phyloP scores from a whole-genome alignment of 2,329 filamentous ascomycete species.

The Aspergillus sp. region DNA sequence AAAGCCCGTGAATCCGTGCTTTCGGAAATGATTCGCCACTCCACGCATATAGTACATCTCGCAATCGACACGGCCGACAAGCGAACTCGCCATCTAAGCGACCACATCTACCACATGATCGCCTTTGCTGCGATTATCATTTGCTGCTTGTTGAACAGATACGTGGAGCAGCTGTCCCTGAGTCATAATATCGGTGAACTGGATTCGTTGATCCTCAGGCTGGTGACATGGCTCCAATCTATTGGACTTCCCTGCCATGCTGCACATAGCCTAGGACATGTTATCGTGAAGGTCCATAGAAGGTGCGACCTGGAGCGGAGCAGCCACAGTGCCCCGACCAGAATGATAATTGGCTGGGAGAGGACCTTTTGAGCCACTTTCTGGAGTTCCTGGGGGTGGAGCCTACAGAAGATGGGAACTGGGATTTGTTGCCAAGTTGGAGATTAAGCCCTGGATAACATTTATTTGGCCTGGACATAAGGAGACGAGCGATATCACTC shows the following conservation, averaged over 20 bases:
- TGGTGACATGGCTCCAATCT: conserved; percentile 36
- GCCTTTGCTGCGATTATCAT: conserved; percentile 35
- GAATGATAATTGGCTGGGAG: conserved; percentile 9
- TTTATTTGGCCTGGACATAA: neutral
- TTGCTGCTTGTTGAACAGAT: conserved; percentile 30
- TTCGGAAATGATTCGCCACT: conserved; percentile 38
- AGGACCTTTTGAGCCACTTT: conserved; percentile 21
- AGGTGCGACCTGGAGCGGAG: conserved; percentile 24
- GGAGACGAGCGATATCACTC: neutral
- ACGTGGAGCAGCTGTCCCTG: conserved; percentile 27
- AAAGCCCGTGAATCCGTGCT: conserved; percentile 30
- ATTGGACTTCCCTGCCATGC: conserved; percentile 39
- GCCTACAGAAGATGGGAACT: conserved; percentile 19
- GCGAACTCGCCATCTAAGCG: conserved; percentile 39
- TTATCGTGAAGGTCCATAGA: conserved; percentile 28
- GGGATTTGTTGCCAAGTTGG: conserved; percentile 24
- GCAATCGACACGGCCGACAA: conserved; percentile 41
- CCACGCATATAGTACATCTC: conserved; percentile 34
- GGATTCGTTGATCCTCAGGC: conserved; percentile 26
- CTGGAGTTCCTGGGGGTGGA: conserved; percentile 28
- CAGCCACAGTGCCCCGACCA: conserved; percentile 2
- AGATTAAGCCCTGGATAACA: conserved; percentile 1
- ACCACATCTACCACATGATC: conserved; percentile 45
- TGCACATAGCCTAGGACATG: conserved; percentile 35
- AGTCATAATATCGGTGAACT: conserved; percentile 28